Evolutionary conservation across 495 filamentous ascomycete species (phyloP).

Genomic region (Penicillium canariense): DNA sequence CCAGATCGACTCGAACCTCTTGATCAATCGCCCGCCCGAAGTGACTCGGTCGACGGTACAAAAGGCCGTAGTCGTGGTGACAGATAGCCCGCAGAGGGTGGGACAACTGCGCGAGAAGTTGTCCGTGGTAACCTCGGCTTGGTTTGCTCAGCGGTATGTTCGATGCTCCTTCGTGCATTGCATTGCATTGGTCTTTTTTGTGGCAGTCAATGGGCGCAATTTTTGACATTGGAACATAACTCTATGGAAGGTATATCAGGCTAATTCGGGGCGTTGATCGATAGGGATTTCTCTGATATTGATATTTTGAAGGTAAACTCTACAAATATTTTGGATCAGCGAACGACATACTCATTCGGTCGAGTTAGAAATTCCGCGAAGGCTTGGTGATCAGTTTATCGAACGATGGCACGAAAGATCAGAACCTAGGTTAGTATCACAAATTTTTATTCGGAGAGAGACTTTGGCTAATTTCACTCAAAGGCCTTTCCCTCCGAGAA

Average conservation of each 20-base stretch:
- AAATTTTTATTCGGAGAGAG: background rate
- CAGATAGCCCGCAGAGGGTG: conserved; percentile 80
- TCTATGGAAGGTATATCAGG: conserved; percentile 1
- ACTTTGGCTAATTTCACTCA: conserved; percentile 16
- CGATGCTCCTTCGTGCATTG: background rate
- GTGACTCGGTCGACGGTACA: conserved; percentile 95
- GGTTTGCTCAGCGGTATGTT: conserved; percentile 92
- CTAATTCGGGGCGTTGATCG: conserved; percentile 14
- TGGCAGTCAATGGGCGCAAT: background rate
- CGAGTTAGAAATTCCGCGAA: conserved; percentile 79
- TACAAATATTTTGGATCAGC: background rate
- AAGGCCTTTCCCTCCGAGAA: conserved; percentile 81
- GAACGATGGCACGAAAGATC: conserved; percentile 71
- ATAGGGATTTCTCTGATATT: conserved; percentile 67
- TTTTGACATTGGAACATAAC: background rate
- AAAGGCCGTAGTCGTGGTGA: conserved; percentile 97
- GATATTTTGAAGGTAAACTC: conserved; percentile 65
- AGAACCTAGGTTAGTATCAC: conserved; percentile 69
- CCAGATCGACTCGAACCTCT: conserved; percentile 76
- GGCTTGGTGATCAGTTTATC: conserved; percentile 67
- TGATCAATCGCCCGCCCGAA: conserved; percentile 76
- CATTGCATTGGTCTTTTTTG: background rate
- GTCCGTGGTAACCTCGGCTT: conserved; percentile 85
- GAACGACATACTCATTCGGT: conserved; percentile 12
- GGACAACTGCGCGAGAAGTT: conserved; percentile 79